Conservation (phyloP, 2,329 filamentous ascomycete species). For the Aspergillus sp. region DNA sequence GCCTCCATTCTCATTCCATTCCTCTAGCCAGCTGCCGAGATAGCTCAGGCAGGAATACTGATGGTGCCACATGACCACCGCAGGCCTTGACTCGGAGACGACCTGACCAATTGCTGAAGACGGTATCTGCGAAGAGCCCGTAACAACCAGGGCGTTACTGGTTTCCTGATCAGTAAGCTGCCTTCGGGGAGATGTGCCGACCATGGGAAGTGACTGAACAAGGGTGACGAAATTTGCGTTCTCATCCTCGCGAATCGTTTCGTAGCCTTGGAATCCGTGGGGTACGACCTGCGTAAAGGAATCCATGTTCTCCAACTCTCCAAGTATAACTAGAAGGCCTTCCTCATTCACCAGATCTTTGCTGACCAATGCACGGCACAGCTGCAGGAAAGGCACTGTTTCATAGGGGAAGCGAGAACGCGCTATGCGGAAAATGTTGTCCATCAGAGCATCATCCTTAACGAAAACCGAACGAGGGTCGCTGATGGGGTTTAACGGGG, state of each 20-base stretch:
- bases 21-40: slow-evolving; percentile 67
- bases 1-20: slow-evolving; percentile 50
- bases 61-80: slow-evolving; percentile 73
- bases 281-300: slow-evolving; percentile 79
- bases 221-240: slow-evolving; percentile 78
- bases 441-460: slow-evolving; percentile 59
- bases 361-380: slow-evolving; percentile 66
- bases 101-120: slow-evolving; percentile 55
- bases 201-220: slow-evolving; percentile 55
- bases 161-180: slow-evolving; percentile 24
- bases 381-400: slow-evolving; percentile 71
- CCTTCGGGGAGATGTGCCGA: slow-evolving; percentile 33
- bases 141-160: slow-evolving; percentile 39
- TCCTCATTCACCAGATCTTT: slow-evolving; percentile 48
- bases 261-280: slow-evolving; percentile 69
- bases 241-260: slow-evolving; percentile 79
- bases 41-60: slow-evolving; percentile 78
- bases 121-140: slow-evolving; percentile 40
- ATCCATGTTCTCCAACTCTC: slow-evolving; percentile 68
- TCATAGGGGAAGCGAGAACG: slow-evolving; percentile 83
- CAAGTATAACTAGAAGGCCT: slow-evolving; percentile 57
- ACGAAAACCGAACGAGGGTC: slow-evolving; percentile 56
- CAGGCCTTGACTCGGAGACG: slow-evolving; percentile 73
- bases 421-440: slow-evolving; percentile 65
- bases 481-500: slow-evolving; percentile 22